A percentile compares a stretch with the other conserved stretches of the same genome.
Evolutionary conservation across 2,329 filamentous ascomycete species (phyloP).

Genomic region (Phaeoacremonium minimum): DNA sequence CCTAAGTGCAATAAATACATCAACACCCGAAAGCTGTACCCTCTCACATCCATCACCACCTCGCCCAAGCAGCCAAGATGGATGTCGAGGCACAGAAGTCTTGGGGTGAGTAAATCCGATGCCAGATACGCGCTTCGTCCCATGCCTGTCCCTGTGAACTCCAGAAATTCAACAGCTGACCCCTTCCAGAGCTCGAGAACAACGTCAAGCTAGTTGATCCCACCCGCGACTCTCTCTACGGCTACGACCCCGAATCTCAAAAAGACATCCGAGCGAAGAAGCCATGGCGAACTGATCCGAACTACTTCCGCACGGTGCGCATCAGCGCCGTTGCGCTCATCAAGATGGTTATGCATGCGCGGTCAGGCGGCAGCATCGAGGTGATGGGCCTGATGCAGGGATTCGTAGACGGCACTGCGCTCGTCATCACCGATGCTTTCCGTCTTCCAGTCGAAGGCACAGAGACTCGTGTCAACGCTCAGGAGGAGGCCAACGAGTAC

Average conservation of each 20-base stretch:
- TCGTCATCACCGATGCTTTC: constrained; percentile 93
- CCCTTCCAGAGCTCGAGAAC: constrained; percentile 81
- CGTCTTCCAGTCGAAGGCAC: constrained; percentile 93
- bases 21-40: too few relatives aligned
- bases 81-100: too few relatives aligned
- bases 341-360: constrained; percentile 99
- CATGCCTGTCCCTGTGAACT: too few relatives aligned
- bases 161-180: too few relatives aligned
- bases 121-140: too few relatives aligned
- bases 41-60: too few relatives aligned
- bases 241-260: constrained; percentile 67
- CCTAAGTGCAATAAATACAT: too few relatives aligned
- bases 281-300: constrained; percentile 74
- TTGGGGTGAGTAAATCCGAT: too few relatives aligned
- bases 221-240: constrained; percentile 85
- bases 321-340: constrained; percentile 91
- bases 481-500: constrained; percentile 95
- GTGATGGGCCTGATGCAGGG: constrained; percentile 99
- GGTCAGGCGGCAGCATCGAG: constrained; percentile 88
- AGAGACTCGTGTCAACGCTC: constrained; percentile 96
- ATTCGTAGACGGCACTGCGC: constrained; percentile 77
- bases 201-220: constrained; percentile 79
- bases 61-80: too few relatives aligned
- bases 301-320: constrained; percentile 90
- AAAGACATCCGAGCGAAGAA: constrained; percentile 58